Base-by-base conservation (phyloP, 352 stramenopile genomes). In the Globisporangium cederbergense region DNA sequence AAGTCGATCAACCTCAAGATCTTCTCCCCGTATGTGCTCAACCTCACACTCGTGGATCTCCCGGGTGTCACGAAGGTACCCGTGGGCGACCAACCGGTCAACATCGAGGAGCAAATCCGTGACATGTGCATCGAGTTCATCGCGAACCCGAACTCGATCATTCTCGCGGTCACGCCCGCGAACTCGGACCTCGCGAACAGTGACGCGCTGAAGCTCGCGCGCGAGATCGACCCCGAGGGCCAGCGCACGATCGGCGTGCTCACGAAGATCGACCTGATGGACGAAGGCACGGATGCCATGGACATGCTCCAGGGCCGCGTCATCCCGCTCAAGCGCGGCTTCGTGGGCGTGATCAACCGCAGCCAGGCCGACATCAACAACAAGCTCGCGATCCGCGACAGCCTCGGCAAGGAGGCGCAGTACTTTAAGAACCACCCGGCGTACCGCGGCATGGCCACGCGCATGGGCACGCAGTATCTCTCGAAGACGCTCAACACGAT, bases 31-130 rank as follows among this genome's bases (percentile, higher is more conserved):
- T 74, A 97, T 60, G 98, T 99, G 58, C 83, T 99, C 20, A 99
- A 98, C 71, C 78, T 99, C 13, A 99, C 98, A 58, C 84, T 99
- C 54, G 97, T 99, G 55, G 98, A 99, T 79, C 77, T 99, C 4
- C 98, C 98, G 0, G 98, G 98, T 46, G 98, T 99, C 56, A 99
- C 97, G 34, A 98, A 98, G 63, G 97, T 99, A 58, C 95, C 97
- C 3, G 96, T 99, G 0, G 96, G 97, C 43, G 98, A 99, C 85
- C 98, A 99, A 74, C 98, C 98, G 14, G 85, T 96, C 43, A 97
- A 99, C 77, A 99, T 99, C 77, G 98, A 99, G 78, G 93, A 99
- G 57, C 97, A 99, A 76, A 99, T 99, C 77, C 91, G 96, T n/a
- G 86, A 97, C 50, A 99, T 99, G 94, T 99, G 97, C 76, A 73